Evolutionary conservation across 495 filamentous ascomycete genomes (phyloP).

Genomic region (Hypoxylon lenormandii): DNA sequence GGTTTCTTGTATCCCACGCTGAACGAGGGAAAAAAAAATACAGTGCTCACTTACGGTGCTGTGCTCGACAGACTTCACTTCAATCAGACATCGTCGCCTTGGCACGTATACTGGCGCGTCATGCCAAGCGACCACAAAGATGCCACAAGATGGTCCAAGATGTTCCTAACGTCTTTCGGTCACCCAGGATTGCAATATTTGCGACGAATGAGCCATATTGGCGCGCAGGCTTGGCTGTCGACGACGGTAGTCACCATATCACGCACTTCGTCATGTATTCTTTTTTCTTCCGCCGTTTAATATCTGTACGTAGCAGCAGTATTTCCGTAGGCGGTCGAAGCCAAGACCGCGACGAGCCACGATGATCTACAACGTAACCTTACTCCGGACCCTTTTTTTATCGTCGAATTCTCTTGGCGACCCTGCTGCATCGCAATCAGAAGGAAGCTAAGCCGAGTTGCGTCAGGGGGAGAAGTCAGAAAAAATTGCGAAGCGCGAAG

Average conservation of each 20-base stretch:
- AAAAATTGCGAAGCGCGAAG: constrained; percentile 5
- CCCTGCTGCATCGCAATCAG: constrained; percentile 23
- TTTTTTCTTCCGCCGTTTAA: constrained; percentile 1
- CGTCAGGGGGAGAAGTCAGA: constrained; percentile 1
- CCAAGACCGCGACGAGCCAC: constrained; percentile 17
- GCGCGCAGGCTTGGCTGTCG: constrained; percentile 33
- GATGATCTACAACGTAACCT: constrained; percentile 29
- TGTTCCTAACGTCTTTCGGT: constrained; percentile 2
- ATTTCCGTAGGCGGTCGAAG: background rate
- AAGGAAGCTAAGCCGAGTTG: constrained; percentile 18
- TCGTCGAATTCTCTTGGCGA: constrained; percentile 29
- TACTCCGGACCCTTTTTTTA: constrained; percentile 28
- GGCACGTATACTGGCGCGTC: constrained; percentile 42
- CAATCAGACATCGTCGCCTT: constrained; percentile 40
- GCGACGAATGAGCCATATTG: constrained; percentile 56
- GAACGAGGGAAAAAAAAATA: constrained; percentile 14
- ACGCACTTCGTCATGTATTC: constrained; percentile 19
- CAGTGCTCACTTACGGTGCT: constrained; percentile 27
- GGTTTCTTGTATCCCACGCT: background rate
- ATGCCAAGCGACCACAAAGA: constrained; percentile 38
- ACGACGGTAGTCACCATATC: constrained; percentile 18
- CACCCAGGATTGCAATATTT: constrained; percentile 37
- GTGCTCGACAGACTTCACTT: constrained; percentile 17
- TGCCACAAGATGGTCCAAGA: constrained; percentile 18
- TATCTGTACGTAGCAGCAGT: background rate